Evolutionary conservation across 345 rosid genomes (phyloP), one percentile per base, ranked within the genome.

Genomic region (Lumnitzera littorea): DNA sequence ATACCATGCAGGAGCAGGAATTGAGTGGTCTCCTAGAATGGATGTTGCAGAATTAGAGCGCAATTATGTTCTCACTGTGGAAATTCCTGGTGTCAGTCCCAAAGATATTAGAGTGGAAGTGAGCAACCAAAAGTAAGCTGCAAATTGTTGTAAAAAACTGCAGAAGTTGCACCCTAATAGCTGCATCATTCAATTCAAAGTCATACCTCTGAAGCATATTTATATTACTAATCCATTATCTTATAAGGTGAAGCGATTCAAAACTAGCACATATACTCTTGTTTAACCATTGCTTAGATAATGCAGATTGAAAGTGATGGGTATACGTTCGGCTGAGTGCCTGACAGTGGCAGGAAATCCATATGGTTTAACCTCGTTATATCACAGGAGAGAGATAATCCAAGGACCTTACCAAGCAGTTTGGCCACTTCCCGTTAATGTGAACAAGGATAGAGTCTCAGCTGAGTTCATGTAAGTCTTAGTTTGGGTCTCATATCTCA

Each of bases 61-160:
- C 46, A 71, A 68, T 53, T 88, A 83, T 70, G 61, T 84, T 54
- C 57, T 91, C 48, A 83, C 76, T 12, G 48, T 88, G 24, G 96
- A 88, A 73, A 69, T 88, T 67, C 91, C 96, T 23, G 92, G 96
- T 5, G 96, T 77, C 25, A 57, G 68, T 54, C 63, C 74, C 63
- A 68, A 72, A 72, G 85, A 91, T 68, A 72, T 91, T 60, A 79
- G 82, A 77, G 98, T 91, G 71, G 95, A 88, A 63, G 80, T 88
- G 52, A 75, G 75, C 68, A 75, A 80, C 61, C 72, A 46, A 68
- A 76, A 70, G 96, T 83, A 78, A 69, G 66, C 48, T 36, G 13
- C 12, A 43, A 43, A 12, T 31, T 43, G 6, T 36, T 9, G 43
- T 36, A 36, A 4, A 6, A 36, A 36, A 36, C 43, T 36, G 43